phyloP scores from a whole-genome alignment of 2,329 filamentous ascomycete species.

The Pyricularia sp. region DNA sequence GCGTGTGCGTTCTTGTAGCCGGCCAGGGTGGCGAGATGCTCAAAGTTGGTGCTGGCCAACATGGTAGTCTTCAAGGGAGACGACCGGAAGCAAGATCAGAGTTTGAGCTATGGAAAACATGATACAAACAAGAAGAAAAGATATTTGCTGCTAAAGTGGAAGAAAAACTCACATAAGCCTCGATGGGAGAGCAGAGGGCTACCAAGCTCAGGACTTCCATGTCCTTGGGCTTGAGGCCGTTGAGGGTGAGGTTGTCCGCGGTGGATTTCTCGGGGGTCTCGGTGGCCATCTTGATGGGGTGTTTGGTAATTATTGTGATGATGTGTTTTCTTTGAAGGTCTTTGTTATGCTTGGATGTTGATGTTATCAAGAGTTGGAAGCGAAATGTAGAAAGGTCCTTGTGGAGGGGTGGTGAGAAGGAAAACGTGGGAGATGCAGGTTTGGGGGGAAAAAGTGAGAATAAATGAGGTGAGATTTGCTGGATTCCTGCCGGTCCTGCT shows the following conservation, averaged over 20 bases:
- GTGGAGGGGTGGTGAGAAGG: no score
- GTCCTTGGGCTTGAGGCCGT: not conserved
- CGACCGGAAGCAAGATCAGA: not conserved
- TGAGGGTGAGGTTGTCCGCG: not conserved
- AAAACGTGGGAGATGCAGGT: no score
- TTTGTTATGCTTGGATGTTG: no score
- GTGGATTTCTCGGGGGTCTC: not conserved
- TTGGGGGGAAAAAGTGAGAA: no score
- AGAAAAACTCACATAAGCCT: not conserved
- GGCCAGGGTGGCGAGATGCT: not conserved
- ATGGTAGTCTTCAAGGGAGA: not conserved
- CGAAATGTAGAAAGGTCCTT: no score
- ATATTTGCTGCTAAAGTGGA: not conserved
- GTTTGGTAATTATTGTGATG: not conserved
- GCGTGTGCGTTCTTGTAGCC: not conserved
- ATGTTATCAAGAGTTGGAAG: no score
- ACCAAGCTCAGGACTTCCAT: not conserved
- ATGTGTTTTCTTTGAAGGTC: not conserved
- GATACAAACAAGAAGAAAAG: not conserved
- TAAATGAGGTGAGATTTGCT: no score
- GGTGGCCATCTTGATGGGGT: not conserved
- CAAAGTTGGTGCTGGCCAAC: not conserved
- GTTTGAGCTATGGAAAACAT: not conserved
- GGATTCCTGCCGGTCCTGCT: no score
- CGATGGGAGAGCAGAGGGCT: not conserved